These are phyloP conservation scores for Apiospora pterosperma DNA, from an alignment of 2,329 filamentous ascomycete genomes.

Conservation along the genomic window DNA sequence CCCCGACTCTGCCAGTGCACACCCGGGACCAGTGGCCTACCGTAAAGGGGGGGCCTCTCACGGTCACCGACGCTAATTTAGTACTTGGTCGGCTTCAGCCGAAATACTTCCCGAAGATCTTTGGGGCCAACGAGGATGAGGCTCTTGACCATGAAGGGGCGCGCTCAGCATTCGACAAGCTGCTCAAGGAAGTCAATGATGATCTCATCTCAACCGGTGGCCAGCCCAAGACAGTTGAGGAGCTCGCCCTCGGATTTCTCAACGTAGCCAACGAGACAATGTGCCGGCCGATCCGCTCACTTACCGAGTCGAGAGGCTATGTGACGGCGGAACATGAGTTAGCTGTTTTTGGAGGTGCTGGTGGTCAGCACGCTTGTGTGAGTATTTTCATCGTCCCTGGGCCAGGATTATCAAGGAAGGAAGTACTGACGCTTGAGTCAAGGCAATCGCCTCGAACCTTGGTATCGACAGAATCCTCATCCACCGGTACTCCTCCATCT, in stretches of 20 bases:
- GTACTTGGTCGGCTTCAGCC: slow-evolving; percentile 59
- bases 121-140: slow-evolving; percentile 64
- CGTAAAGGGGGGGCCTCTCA: slow-evolving; percentile 68
- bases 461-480: slow-evolving; percentile 38
- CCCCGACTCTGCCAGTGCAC: slow-evolving; percentile 68
- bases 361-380: slow-evolving; percentile 40
- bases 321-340: slow-evolving; percentile 28
- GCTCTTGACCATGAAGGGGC: slow-evolving; percentile 39
- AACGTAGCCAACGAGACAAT: slow-evolving; percentile 75
- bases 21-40: slow-evolving; percentile 71
- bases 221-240: slow-evolving; percentile 26
- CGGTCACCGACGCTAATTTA: slow-evolving; percentile 70
- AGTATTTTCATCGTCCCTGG: slow-evolving; percentile 23
- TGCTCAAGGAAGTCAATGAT: slow-evolving; percentile 39
- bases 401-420: not conserved
- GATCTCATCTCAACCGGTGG: slow-evolving; percentile 17
- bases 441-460: slow-evolving; percentile 34
- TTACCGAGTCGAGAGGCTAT: slow-evolving; percentile 49
- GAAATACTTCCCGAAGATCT: slow-evolving; percentile 71
- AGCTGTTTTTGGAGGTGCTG: slow-evolving; percentile 62
- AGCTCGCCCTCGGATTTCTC: slow-evolving; percentile 65
- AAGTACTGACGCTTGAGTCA: not conserved
- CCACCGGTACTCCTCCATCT: slow-evolving; percentile 29
- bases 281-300: slow-evolving; percentile 67
- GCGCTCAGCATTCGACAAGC: slow-evolving; percentile 34